These are phyloP conservation scores for Miamiensis avidus DNA, from an alignment of 169 alveolate species.

Conservation along the genomic window DNA sequence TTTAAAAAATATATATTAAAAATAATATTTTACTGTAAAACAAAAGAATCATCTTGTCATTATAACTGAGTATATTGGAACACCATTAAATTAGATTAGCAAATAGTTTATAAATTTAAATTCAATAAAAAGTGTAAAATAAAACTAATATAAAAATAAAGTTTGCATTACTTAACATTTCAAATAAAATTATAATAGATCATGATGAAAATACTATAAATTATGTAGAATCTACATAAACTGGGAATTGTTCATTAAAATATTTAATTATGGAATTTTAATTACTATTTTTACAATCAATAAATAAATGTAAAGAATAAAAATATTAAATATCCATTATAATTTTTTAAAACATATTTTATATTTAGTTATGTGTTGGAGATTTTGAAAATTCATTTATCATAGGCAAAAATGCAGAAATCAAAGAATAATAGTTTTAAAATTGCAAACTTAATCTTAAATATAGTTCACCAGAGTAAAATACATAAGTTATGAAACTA, in stretches of 20 bases:
- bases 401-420: neutral
- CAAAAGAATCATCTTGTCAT: neutral
- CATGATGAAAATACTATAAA: too few relatives aligned
- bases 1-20: too few relatives aligned
- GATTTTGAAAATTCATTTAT: neutral
- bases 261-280: too few relatives aligned
- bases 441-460: too few relatives aligned
- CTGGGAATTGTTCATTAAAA: neutral
- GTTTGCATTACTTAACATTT: neutral
- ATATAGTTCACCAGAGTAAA: neutral
- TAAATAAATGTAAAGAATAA: neutral
- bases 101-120: neutral
- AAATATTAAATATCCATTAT: too few relatives aligned
- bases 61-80: neutral
- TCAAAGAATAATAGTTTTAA: too few relatives aligned
- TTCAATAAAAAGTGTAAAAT: neutral
- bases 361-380: neutral
- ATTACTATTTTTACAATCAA: too few relatives aligned
- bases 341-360: too few relatives aligned
- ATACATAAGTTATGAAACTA: too few relatives aligned
- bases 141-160: neutral
- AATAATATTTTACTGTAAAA: too few relatives aligned
- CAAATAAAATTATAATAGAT: neutral
- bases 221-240: too few relatives aligned
- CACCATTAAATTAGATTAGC: neutral